These are phyloP conservation scores for Colletotrichum sublineola DNA, from an alignment of 2,329 filamentous ascomycete species.

Conservation along the genomic window DNA sequence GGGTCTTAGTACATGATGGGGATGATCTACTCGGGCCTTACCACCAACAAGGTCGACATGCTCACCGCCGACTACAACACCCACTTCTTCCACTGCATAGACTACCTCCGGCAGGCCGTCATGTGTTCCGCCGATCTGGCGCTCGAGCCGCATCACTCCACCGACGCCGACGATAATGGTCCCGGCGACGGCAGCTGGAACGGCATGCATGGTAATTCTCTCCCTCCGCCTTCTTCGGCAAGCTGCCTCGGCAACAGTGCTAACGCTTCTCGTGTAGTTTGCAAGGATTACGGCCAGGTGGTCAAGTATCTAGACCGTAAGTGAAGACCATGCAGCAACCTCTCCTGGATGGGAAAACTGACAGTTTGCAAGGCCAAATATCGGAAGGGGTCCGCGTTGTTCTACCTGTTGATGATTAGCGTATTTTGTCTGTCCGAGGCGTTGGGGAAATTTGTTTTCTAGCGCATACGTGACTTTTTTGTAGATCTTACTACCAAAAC, in stretches of 20 bases:
- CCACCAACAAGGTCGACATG: slow-evolving; percentile 37
- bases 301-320: slow-evolving; percentile 53
- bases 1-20: slow-evolving; percentile 51
- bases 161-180: slow-evolving; percentile 55
- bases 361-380: slow-evolving; percentile 43
- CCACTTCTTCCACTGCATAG: slow-evolving; percentile 59
- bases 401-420: slow-evolving; percentile 45
- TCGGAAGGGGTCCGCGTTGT: slow-evolving; percentile 45
- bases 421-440: background rate
- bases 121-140: slow-evolving; percentile 56
- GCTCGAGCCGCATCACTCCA: slow-evolving; percentile 53
- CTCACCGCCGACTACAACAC: slow-evolving; percentile 48
- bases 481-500: background rate
- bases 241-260: background rate
- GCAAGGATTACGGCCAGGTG: slow-evolving; percentile 54
- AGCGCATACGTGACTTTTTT: background rate
- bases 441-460: background rate
- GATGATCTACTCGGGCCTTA: slow-evolving; percentile 49
- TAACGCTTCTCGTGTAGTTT: slow-evolving; percentile 47
- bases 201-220: slow-evolving; percentile 52
- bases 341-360: background rate
- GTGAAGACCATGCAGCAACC: background rate
- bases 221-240: too few species aligned
- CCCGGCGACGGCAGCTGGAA: slow-evolving; percentile 56
- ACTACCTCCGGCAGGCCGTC: slow-evolving; percentile 57